Base-by-base conservation (phyloP, 1,139 yeast species). In the Saccharomyces hybrid region DNA sequence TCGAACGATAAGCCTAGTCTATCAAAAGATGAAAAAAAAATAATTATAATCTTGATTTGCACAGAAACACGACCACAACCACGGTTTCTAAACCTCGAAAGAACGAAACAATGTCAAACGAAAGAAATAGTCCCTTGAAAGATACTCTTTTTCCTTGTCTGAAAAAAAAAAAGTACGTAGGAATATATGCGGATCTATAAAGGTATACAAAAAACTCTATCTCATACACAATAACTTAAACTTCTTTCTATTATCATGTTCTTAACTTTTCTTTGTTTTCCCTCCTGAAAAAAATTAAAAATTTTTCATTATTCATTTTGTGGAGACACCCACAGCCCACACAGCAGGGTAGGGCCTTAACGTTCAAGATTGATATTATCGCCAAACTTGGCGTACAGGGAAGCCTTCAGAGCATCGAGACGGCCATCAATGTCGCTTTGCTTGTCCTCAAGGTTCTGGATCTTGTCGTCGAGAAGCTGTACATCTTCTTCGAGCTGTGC, bases 381-480 rank as follows among this genome's bases (percentile, higher is more conserved):
- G 41, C 99, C 99, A 68, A 93, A 93, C 69, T 88, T 90, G 16
- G 89, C 88, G 66, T 93, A 93, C 56, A 93, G 75, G n/a, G 76
- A 76, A 34, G 80, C 78, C 73, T 91, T 93, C 62, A 91, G 77
- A 41, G 71, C 78, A 8, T 70, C 71, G 71, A 91, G 77, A 58
- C 79, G 74, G 4, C 73, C 76, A 56, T 83, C 84, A 46, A 84
- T 73, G 0, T 68, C 74, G 1, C 76, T 81, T 50, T 87, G 76
- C 57, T 76, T 66, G 1, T 68, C 63, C 50, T 82, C 84, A 26
- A 80, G 62, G 1, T 64, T 64, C 1, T 70, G 75, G 29, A 91
- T 80, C 51, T 76, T 74, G 3, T 58, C 68, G 51, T 81, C 84
- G 47, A 88, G 69, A 7, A 61, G 65, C 53, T 78, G 84, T 51